Conservation (phyloP, 257 asterid genomes). For the Capsicum baccatum region DNA sequence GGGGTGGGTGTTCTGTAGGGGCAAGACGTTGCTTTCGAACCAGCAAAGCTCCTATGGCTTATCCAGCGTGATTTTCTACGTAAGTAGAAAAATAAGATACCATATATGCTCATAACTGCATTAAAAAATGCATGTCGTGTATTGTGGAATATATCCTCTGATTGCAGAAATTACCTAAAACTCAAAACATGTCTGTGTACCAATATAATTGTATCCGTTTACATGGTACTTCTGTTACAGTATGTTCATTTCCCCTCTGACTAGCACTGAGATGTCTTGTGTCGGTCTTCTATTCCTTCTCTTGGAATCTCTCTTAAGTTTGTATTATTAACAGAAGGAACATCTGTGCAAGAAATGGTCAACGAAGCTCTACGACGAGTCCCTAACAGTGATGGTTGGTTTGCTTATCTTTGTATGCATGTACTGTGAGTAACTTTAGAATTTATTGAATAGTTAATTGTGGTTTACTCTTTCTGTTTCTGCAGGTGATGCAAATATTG, state of each 20-base stretch:
- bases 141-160: neutral
- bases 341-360: slow-evolving; percentile 93
- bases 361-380: slow-evolving; percentile 84
- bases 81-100: slow-evolving; percentile 43
- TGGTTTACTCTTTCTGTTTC: slow-evolving; percentile 36
- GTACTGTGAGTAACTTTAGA: neutral
- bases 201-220: neutral
- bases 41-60: slow-evolving; percentile 96
- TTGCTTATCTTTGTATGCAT: slow-evolving; percentile 30
- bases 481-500: slow-evolving; percentile 86
- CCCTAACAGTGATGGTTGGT: slow-evolving; percentile 80
- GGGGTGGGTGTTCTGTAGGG: slow-evolving; percentile 64
- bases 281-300: neutral
- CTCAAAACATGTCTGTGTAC: neutral
- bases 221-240: neutral
- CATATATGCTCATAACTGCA: neutral
- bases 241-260: neutral
- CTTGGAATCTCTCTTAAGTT: slow-evolving; percentile 31
- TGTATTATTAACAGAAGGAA: slow-evolving; percentile 71
- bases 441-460: slow-evolving; percentile 30
- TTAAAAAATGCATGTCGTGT: neutral
- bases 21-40: slow-evolving; percentile 94
- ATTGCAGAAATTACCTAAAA: slow-evolving; percentile 10
- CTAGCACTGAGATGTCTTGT: neutral
- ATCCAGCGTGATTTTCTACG: slow-evolving; percentile 99